Conservation (phyloP, 129 eudicot species). For the Chrysanthemum lavandulifolium region DNA sequence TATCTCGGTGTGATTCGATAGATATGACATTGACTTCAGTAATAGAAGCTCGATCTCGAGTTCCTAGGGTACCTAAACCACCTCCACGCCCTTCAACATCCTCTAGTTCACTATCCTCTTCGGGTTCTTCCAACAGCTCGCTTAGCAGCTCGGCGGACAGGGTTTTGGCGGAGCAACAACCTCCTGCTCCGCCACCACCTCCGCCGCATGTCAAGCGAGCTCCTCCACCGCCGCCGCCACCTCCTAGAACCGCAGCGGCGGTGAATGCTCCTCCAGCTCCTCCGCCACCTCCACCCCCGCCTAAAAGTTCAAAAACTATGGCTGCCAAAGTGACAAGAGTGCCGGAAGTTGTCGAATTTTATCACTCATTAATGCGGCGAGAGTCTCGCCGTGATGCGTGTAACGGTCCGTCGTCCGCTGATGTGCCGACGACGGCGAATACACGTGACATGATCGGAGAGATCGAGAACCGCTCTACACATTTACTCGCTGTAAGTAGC, state of each 20-base stretch:
- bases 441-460: slow-evolving; percentile 93
- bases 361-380: slow-evolving; percentile 88
- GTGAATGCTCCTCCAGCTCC: slow-evolving; percentile 40
- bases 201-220: slow-evolving; percentile 33
- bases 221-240: slow-evolving; percentile 53
- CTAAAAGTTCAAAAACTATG: slow-evolving; percentile 40
- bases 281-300: slow-evolving; percentile 51
- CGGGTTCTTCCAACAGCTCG: slow-evolving; percentile 40
- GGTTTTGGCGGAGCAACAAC: slow-evolving; percentile 35
- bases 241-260: slow-evolving; percentile 38
- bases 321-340: slow-evolving; percentile 74
- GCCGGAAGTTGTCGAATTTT: slow-evolving; percentile 96
- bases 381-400: slow-evolving; percentile 78
- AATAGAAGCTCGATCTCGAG: slow-evolving; percentile 49
- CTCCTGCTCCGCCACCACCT: slow-evolving; percentile 46
- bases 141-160: slow-evolving; percentile 40
- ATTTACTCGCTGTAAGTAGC: slow-evolving; percentile 78
- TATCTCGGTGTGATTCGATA: slow-evolving; percentile 41
- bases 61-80: slow-evolving; percentile 80
- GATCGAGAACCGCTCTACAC: slow-evolving; percentile 92
- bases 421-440: slow-evolving; percentile 62
- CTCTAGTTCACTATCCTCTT: slow-evolving; percentile 34
- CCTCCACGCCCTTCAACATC: slow-evolving; percentile 57
- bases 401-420: slow-evolving; percentile 39
- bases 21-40: slow-evolving; percentile 39